phyloP scores from a whole-genome alignment of 163 green algal species.

The Prototheca cutis region DNA sequence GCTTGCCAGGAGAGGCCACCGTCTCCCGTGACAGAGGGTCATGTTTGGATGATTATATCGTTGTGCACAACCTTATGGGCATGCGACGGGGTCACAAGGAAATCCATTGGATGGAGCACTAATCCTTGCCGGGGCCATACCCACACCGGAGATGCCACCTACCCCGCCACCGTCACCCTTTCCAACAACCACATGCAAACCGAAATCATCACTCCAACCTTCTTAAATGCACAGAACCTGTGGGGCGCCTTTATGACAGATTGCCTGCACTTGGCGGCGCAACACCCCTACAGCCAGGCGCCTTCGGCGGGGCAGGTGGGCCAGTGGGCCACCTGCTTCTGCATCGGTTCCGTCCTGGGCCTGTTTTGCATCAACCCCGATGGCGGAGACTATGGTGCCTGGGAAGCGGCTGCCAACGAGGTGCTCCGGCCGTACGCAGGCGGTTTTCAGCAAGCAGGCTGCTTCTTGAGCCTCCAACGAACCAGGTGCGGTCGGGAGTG shows the following conservation, averaged over 20 bases:
- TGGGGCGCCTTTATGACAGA: neutral
- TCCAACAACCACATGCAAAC: no score
- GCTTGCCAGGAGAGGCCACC: neutral
- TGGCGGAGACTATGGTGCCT: neutral
- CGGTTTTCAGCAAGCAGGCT: neutral
- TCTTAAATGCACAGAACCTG: neutral
- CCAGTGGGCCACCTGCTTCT: neutral
- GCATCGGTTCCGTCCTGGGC: neutral
- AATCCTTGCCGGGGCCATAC: no score
- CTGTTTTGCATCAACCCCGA: neutral
- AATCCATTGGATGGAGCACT: no score
- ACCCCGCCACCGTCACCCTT: no score
- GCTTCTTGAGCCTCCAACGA: neutral
- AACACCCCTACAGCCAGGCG: neutral
- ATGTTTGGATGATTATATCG: no score
- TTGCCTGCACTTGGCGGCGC: neutral
- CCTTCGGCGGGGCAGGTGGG: neutral
- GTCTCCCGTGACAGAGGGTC: no score
- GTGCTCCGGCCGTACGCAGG: neutral
- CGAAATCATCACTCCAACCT: no score
- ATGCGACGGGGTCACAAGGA: no score
- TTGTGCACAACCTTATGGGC: no score
- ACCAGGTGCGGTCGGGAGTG: neutral
- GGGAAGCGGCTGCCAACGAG: neutral
- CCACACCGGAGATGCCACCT: no score